Percentiles rank a stretch among this genome's conserved stretches.
Conservation (phyloP, 106 monocot genomes). For the Allium cepa region DNA sequence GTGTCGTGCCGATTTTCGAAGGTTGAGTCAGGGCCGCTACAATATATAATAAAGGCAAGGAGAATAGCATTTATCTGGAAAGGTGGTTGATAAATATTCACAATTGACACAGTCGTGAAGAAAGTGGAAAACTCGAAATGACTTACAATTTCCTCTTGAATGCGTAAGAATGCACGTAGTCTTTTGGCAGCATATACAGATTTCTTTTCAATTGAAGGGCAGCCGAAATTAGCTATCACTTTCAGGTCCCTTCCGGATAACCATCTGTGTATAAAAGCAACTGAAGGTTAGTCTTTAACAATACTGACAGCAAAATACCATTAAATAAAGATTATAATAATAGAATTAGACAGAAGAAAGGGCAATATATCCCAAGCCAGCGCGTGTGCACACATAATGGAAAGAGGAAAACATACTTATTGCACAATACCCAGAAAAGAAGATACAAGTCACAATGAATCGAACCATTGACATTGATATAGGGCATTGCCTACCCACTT, state of each 20-base stretch:
- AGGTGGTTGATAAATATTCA: too few relatives aligned
- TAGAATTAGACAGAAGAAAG: background rate
- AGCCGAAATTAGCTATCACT: constrained; percentile 60
- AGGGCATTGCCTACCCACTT: too few relatives aligned
- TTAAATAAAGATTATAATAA: background rate
- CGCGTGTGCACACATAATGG: background rate
- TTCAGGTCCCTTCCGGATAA: constrained; percentile 66
- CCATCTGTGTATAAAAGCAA: constrained; percentile 30
- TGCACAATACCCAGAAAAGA: too few relatives aligned
- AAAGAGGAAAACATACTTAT: too few relatives aligned
- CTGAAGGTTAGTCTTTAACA: background rate
- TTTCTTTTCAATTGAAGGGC: constrained; percentile 55
- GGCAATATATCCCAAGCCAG: background rate
- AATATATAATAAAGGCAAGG: too few relatives aligned
- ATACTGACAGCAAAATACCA: background rate
- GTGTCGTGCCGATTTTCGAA: too few relatives aligned
- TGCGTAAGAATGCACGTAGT: constrained; percentile 61
- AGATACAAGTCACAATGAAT: too few relatives aligned
- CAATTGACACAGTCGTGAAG: too few relatives aligned
- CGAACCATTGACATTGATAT: too few relatives aligned
- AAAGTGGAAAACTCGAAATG: background rate
- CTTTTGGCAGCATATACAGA: constrained; percentile 78
- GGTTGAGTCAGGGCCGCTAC: too few relatives aligned
- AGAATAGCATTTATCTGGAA: too few relatives aligned
- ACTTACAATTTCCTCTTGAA: constrained; percentile 70